Conservation (phyloP, 306 rosid genomes). For the Citrullus amarus region DNA sequence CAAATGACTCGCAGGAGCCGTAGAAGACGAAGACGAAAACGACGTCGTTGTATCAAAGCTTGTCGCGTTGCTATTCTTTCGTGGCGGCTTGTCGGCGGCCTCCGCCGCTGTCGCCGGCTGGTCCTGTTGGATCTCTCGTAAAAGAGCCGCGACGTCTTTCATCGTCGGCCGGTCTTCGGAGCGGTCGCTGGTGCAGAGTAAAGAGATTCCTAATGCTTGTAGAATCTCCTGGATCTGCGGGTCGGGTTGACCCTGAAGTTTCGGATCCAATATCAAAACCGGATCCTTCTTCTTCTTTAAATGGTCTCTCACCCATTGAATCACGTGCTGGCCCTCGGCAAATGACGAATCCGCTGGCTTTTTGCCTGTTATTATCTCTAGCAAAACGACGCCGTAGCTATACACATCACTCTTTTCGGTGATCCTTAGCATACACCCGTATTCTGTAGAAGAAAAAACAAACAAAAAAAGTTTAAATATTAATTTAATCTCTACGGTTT, state of each 20-base stretch:
- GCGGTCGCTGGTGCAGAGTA: conserved; percentile 67
- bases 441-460: conserved; percentile 30
- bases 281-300: conserved; percentile 73
- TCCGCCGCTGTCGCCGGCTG: not conserved
- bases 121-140: conserved; percentile 63
- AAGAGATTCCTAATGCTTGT: conserved; percentile 75
- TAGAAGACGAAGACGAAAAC: conserved; percentile 23
- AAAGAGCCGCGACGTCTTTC: conserved; percentile 88
- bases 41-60: not conserved
- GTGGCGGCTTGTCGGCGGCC: conserved; percentile 39
- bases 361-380: conserved; percentile 83
- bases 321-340: conserved; percentile 62
- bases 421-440: conserved; percentile 75
- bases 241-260: conserved; percentile 72
- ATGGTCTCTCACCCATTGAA: conserved; percentile 77
- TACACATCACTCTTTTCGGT: conserved; percentile 91
- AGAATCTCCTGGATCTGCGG: conserved; percentile 76
- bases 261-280: conserved; percentile 45
- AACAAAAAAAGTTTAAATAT: no score
- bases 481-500: no score
- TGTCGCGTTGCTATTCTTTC: not conserved
- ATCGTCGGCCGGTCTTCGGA: conserved; percentile 79
- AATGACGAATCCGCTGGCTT: conserved; percentile 70
- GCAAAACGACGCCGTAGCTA: conserved; percentile 78
- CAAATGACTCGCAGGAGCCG: conserved; percentile 39